Evolutionary conservation across 148 eudicot species (phyloP), one percentile per base, ranked within the genome.

Genomic region (Chenopodium album): DNA sequence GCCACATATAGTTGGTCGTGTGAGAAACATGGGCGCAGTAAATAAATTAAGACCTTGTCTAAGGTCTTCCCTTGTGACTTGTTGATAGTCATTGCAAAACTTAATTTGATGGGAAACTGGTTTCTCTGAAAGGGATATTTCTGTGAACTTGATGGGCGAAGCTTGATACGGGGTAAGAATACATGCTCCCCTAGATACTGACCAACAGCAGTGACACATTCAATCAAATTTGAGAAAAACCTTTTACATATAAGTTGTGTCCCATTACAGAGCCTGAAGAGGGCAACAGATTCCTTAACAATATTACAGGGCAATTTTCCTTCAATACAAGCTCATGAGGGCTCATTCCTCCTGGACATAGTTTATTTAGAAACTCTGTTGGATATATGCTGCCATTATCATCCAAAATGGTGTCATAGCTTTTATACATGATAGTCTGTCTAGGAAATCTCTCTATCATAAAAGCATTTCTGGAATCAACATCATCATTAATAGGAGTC

Each of bases 1-100:
- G 28, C 67, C 2, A 76, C 77, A 23, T 80, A 72, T 4, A 80
- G 4, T 23, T 80, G 77, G 20, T 71, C 77, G 14, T 73, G 82
- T 10, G 77, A 44, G 17, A 80, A 80, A 22, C 70, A 72, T 8
- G 77, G 70, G 4, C 19, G 28, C 0, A 10, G 69, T n/a, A 80
- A 1, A 26, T 59, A 80, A 0, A 72, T 22, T 2, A 10, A 56
- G 1, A 80, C 82, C 2, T 60, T 11, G 0, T 72, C 9, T 0
- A 80, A 17, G 1, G 82, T 80, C 5, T 80, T 71, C 7, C 77
- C 82, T 41, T 80, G 82, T 14, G 59, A 44, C 31, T 80, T 80
- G 70, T 72, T 80, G 0, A 80, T 72, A 32, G 34, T 32, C 34
- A 32, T 32, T 32, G 34, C 0, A 29, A 32, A 32, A 32, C 34